These are phyloP conservation scores for Curvularia lunata DNA, from an alignment of 2,329 filamentous ascomycete genomes.

Conservation along the genomic window DNA sequence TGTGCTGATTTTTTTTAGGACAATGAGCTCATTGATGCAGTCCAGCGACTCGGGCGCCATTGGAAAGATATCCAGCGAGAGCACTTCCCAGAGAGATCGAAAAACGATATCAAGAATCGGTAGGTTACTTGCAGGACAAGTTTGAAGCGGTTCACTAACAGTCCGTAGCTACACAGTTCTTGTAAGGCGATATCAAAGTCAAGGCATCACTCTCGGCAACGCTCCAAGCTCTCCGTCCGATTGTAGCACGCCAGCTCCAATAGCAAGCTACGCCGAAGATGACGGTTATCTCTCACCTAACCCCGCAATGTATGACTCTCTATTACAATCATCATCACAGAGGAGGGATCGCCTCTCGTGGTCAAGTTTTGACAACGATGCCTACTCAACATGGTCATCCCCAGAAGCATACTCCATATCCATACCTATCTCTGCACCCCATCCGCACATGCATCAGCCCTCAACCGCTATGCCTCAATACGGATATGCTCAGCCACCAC, in stretches of 20 bases:
- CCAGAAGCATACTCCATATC: slow-evolving; percentile 25
- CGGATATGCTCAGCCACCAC: slow-evolving; percentile 23
- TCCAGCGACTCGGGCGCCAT: slow-evolving; percentile 43
- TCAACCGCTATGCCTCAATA: slow-evolving; percentile 13
- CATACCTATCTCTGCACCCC: slow-evolving; percentile 15
- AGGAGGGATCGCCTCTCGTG: slow-evolving; percentile 31
- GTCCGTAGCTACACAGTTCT: slow-evolving; percentile 39
- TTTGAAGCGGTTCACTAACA: not conserved
- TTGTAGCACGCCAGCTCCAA: slow-evolving; percentile 18
- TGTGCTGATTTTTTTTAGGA: slow-evolving; percentile 26
- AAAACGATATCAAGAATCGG: slow-evolving; percentile 51
- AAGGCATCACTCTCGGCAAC: slow-evolving; percentile 36
- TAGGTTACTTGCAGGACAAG: slow-evolving; percentile 15
- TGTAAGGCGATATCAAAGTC: slow-evolving; percentile 39
- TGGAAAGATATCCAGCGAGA: slow-evolving; percentile 49
- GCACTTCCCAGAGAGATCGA: slow-evolving; percentile 47
- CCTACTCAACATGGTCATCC: slow-evolving; percentile 33
- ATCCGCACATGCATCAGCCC: slow-evolving; percentile 16
- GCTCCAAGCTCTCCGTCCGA: slow-evolving; percentile 33
- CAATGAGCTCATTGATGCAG: slow-evolving; percentile 41
- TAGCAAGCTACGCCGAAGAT: slow-evolving; percentile 24
- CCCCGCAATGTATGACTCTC: slow-evolving; percentile 24
- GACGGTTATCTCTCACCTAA: slow-evolving; percentile 28
- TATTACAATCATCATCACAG: slow-evolving; percentile 27
- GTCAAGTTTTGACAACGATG: slow-evolving; percentile 27